Evolutionary conservation across 306 rosid species (phyloP).

Genomic region (Begonia fuchsioides): DNA sequence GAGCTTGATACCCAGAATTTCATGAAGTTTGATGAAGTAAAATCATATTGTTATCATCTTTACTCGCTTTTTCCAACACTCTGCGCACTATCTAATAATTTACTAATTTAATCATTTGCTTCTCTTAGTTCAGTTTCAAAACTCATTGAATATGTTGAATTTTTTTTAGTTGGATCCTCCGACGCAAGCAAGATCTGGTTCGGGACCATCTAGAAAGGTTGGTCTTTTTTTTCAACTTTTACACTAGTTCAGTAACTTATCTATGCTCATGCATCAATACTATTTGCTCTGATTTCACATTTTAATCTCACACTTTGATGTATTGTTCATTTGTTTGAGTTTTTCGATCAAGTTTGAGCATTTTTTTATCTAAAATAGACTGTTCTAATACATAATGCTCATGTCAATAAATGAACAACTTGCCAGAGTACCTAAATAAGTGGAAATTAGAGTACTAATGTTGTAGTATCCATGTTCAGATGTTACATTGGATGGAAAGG

Average conservation of each 20-base stretch:
- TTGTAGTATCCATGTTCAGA: no score
- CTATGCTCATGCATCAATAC: not conserved
- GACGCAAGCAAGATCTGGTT: conserved; percentile 53
- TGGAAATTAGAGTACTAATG: no score
- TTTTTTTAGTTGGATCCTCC: conserved; percentile 72
- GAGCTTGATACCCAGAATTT: conserved; percentile 99
- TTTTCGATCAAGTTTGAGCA: no score
- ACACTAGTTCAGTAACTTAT: not conserved
- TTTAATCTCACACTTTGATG: not conserved
- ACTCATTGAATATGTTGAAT: conserved; percentile 8
- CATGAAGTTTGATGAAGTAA: conserved; percentile 98
- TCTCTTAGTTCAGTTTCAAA: not conserved
- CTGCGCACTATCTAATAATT: not conserved
- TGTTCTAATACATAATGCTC: no score
- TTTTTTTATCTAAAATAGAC: no score
- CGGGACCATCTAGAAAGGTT: conserved; percentile 90
- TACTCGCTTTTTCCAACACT: not conserved
- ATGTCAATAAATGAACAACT: no score
- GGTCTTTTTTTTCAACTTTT: conserved; percentile 12
- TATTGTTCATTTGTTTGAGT: not conserved
- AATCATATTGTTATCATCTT: conserved; percentile 5
- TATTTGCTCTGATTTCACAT: not conserved
- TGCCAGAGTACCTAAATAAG: no score
- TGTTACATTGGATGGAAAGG: no score
- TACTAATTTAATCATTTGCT: not conserved